A percentile compares a stretch with the other conserved stretches of the same genome.
Conservation (phyloP, 805 yeast genomes). For the Blastobotrys chiropterorum region DNA sequence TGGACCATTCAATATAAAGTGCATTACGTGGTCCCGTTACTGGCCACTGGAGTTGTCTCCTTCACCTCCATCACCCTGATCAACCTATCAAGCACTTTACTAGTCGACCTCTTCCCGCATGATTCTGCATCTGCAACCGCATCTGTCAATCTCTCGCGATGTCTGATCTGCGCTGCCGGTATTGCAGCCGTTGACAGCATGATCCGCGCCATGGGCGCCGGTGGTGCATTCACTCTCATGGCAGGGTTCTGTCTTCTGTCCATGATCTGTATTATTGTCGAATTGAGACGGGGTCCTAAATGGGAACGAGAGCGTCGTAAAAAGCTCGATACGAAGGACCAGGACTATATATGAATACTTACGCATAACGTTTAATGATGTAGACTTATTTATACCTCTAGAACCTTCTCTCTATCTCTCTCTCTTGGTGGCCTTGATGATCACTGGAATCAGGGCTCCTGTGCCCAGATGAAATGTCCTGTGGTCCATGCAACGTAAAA, state of each 20-base stretch:
- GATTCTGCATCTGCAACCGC: constrained; percentile 70
- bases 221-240: constrained; percentile 71
- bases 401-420: neutral
- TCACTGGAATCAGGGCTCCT: constrained; percentile 50
- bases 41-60: constrained; percentile 53
- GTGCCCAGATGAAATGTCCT: constrained; percentile 43
- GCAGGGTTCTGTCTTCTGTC: constrained; percentile 35
- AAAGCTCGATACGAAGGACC: neutral
- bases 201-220: constrained; percentile 51
- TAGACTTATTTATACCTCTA: no score
- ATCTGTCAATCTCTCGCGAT: constrained; percentile 63
- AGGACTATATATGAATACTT: neutral
- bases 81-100: constrained; percentile 38
- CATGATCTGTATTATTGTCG: neutral
- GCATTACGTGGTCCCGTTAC: constrained; percentile 48
- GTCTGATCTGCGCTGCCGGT: constrained; percentile 64
- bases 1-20: constrained; percentile 57
- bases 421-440: constrained; percentile 34
- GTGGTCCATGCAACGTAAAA: constrained; percentile 41
- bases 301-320: neutral
- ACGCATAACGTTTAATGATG: neutral
- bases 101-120: constrained; percentile 71
- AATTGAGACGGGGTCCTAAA: neutral
- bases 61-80: constrained; percentile 43
- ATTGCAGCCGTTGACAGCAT: constrained; percentile 61